Conservation (phyloP, 768 basidiomycete genomes). For the Mycena rosella region DNA sequence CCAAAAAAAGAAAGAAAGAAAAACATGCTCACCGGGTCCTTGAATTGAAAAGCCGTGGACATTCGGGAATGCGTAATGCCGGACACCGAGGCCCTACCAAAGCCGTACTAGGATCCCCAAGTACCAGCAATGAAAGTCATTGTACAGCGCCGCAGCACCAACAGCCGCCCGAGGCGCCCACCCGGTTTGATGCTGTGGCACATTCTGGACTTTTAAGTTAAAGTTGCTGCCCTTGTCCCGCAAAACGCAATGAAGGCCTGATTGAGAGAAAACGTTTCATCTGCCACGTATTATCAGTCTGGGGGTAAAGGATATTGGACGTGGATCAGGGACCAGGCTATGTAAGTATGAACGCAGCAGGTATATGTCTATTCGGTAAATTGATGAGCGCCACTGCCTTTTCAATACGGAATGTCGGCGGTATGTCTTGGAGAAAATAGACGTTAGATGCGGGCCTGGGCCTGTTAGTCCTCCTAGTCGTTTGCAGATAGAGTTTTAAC, state of each 20-base stretch:
- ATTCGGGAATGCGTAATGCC: background rate
- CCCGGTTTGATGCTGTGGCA: conserved; percentile 13
- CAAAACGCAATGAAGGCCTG: background rate
- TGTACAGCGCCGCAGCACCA: background rate
- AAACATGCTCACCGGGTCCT: too few species aligned
- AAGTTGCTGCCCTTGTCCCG: conserved; percentile 11
- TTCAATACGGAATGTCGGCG: conserved; percentile 14
- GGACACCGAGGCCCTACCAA: conserved; percentile 10
- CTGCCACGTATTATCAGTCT: conserved; percentile 4
- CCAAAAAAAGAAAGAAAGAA: too few species aligned
- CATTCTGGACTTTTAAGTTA: conserved; percentile 27
- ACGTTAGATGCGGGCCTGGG: background rate
- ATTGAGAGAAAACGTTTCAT: conserved; percentile 29
- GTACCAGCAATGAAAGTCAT: conserved; percentile 11
- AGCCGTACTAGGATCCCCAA: background rate
- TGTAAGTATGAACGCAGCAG: background rate
- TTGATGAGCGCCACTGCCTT: conserved; percentile 24
- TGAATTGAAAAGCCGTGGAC: background rate
- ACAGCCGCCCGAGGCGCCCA: conserved; percentile 3
- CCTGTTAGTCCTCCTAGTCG: background rate
- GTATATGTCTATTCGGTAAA: conserved; percentile 1
- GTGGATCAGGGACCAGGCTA: conserved; percentile 23
- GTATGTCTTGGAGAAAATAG: conserved; percentile 5
- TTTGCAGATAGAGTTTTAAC: conserved; percentile 30
- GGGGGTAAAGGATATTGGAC: conserved; percentile 17